Conservation (phyloP, 345 rosid species). For the Salix exigua region DNA sequence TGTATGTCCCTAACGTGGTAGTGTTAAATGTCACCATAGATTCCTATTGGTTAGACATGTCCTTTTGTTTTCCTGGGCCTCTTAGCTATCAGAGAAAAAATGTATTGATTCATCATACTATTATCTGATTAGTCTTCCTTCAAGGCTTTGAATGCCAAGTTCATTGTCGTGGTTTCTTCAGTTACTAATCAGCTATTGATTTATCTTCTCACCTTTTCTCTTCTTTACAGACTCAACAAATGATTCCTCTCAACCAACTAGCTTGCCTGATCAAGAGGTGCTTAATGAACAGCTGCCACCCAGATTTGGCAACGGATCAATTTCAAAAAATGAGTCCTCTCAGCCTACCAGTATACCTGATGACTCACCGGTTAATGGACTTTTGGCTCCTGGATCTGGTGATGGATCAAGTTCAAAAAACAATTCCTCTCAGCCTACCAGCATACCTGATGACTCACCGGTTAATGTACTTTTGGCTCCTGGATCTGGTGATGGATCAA, state of each 20-base stretch:
- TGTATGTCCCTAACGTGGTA: no score
- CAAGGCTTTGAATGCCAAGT: no score
- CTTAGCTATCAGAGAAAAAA: no score
- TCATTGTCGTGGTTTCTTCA: neutral
- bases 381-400: neutral
- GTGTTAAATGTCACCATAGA: no score
- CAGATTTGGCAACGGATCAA: neutral
- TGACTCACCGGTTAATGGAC: neutral
- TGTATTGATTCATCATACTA: no score
- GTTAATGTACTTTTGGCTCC: neutral
- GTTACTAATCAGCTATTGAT: neutral
- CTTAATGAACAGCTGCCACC: constrained; percentile 1
- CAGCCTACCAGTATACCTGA: neutral
- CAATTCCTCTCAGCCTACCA: no score
- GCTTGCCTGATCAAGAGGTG: neutral
- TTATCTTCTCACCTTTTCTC: neutral
- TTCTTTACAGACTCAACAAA: neutral
- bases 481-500: neutral
- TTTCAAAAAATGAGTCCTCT: neutral
- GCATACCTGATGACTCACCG: no score
- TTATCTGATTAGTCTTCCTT: no score
- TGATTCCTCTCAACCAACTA: constrained; percentile 1
- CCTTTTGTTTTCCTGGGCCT: no score
- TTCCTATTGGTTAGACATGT: no score
- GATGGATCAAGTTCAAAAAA: constrained; percentile 5